Percentiles rank a stretch among this genome's conserved stretches.
Conservation (phyloP, 2,329 filamentous ascomycete genomes). For the Alternaria burnsii region DNA sequence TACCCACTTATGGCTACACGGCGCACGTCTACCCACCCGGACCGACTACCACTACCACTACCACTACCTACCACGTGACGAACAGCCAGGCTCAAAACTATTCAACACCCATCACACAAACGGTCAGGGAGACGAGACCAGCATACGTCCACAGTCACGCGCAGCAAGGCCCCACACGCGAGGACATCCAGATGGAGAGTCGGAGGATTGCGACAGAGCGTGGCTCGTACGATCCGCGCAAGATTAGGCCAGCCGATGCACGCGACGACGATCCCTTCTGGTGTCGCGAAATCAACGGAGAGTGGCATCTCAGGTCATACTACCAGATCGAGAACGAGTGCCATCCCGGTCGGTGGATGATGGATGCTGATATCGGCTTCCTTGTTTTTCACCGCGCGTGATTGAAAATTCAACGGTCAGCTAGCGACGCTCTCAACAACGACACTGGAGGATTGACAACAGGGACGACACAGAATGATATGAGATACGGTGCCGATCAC, state of each 20-base stretch:
- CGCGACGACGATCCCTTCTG: constrained; percentile 48
- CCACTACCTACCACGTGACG: constrained; percentile 38
- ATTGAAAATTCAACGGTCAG: neutral
- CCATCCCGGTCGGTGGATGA: constrained; percentile 48
- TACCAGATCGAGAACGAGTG: constrained; percentile 52
- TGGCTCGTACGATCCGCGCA: constrained; percentile 41
- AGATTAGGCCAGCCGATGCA: constrained; percentile 46
- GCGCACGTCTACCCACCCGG: constrained; percentile 38
- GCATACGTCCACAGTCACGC: constrained; percentile 21
- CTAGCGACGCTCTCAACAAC: neutral
- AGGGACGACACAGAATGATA: neutral
- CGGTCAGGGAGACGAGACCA: constrained; percentile 22
- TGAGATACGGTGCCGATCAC: neutral
- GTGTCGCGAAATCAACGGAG: constrained; percentile 49
- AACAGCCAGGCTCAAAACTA: constrained; percentile 28
- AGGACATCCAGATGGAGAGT: constrained; percentile 43
- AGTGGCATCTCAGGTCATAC: constrained; percentile 47
- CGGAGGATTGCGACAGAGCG: constrained; percentile 42
- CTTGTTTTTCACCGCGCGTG: constrained; percentile 46
- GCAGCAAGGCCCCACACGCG: constrained; percentile 20
- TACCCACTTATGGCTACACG: constrained; percentile 32
- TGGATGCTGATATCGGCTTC: constrained; percentile 45
- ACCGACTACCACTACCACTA: constrained; percentile 23
- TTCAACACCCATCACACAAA: constrained; percentile 6
- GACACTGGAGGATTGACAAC: neutral